phyloP scores from a whole-genome alignment of 495 filamentous ascomycete species.

The Lentithecium fluviatile region DNA sequence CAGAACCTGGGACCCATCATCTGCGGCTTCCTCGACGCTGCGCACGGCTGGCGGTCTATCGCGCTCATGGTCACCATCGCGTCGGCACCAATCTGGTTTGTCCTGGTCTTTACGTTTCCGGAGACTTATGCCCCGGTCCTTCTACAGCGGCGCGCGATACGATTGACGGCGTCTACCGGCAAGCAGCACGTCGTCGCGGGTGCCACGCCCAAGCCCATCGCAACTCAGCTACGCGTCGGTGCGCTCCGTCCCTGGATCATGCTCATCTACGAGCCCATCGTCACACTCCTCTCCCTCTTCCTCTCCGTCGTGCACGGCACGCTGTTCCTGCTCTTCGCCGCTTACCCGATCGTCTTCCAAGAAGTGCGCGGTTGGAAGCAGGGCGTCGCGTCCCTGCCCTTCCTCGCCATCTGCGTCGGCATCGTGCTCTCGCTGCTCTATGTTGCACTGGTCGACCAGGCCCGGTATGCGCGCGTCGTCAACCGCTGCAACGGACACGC shows the following conservation, averaged over 20 bases:
- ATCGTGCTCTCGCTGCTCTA: conserved; percentile 38
- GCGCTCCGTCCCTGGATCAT: conserved; percentile 50
- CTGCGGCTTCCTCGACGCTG: conserved; percentile 54
- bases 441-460: conserved; percentile 34
- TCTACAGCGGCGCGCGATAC: too few species aligned
- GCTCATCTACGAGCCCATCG: conserved; percentile 40
- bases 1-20: conserved; percentile 56
- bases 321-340: conserved; percentile 43
- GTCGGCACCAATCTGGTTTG: conserved; percentile 1
- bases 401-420: conserved; percentile 36
- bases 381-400: conserved; percentile 29
- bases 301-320: conserved; percentile 40
- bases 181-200: conserved; percentile 36
- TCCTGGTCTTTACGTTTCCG: too few species aligned
- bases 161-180: too few species aligned
- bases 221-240: conserved; percentile 45
- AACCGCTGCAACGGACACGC: conserved; percentile 24
- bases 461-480: conserved; percentile 34
- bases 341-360: conserved; percentile 45
- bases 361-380: conserved; percentile 23
- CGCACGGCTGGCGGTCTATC: conserved; percentile 61
- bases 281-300: conserved; percentile 38
- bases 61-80: conserved; percentile 36
- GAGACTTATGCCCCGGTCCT: too few species aligned
- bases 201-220: conserved; percentile 24